Conservation (phyloP, 768 basidiomycete species). For the Pleurotus giganteus region DNA sequence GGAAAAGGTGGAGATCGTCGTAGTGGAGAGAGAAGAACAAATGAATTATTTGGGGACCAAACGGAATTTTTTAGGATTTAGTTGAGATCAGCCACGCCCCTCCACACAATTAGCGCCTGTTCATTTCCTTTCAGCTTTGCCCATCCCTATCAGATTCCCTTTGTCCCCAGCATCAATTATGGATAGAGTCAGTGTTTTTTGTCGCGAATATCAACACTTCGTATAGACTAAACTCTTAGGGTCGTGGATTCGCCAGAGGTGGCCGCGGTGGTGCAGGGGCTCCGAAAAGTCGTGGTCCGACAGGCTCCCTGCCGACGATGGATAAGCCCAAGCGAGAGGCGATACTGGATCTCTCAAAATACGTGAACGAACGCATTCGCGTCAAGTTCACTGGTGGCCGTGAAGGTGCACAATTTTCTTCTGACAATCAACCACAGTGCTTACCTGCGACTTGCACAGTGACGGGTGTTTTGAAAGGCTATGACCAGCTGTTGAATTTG, state of each 20-base stretch:
- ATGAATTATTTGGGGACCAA: slow-evolving; percentile 8
- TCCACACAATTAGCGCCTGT: slow-evolving; percentile 11
- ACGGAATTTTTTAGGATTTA: slow-evolving; percentile 4
- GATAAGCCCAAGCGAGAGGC: slow-evolving; percentile 90
- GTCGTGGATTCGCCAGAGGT: slow-evolving; percentile 51
- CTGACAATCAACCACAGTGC: background rate
- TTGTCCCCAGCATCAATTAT: slow-evolving; percentile 32
- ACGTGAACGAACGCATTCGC: slow-evolving; percentile 86
- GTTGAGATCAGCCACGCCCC: background rate
- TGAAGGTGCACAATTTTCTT: slow-evolving; percentile 58
- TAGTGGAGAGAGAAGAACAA: slow-evolving; percentile 6
- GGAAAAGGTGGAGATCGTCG: slow-evolving; percentile 6
- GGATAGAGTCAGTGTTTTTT: slow-evolving; percentile 53
- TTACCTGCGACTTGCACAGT: slow-evolving; percentile 48
- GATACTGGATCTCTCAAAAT: slow-evolving; percentile 93
- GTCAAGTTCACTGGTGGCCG: slow-evolving; percentile 99
- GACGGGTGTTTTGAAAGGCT: slow-evolving; percentile 91
- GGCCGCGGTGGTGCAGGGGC: slow-evolving; percentile 44
- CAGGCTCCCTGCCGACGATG: slow-evolving; percentile 45
- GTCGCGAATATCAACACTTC: slow-evolving; percentile 19
- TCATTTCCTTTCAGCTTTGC: slow-evolving; percentile 9
- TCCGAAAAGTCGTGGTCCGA: slow-evolving; percentile 46
- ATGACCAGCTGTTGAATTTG: slow-evolving; percentile 93
- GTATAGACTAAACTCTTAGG: slow-evolving; percentile 44
- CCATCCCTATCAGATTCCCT: slow-evolving; percentile 9